These are phyloP conservation scores for Leishmania arabica DNA, from an alignment of 208 protist species.

Conservation along the genomic window DNA sequence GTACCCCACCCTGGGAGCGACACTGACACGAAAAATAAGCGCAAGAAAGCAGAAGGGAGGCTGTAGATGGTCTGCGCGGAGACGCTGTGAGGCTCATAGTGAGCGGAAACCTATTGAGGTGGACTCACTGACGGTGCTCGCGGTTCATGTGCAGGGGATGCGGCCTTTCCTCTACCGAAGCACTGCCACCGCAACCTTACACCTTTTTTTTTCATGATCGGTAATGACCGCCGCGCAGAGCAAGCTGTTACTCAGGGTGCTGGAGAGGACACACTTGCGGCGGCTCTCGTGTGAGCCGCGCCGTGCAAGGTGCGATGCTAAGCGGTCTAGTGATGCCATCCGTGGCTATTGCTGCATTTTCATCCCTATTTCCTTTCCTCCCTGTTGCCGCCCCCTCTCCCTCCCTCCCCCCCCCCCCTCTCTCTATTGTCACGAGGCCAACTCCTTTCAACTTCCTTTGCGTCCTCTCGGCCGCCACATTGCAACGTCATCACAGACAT, in stretches of 20 bases:
- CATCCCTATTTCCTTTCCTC: neutral
- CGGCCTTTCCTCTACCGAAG: no score
- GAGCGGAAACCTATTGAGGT: neutral
- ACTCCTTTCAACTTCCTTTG: neutral
- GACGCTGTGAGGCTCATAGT: neutral
- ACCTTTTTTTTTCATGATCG: neutral
- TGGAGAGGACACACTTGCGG: neutral
- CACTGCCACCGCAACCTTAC: no score
- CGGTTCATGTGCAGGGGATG: neutral
- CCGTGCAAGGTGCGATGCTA: neutral
- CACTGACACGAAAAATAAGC: neutral
- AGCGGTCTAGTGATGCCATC: neutral
- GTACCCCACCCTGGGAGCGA: neutral
- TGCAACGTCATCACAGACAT: neutral
- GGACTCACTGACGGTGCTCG: neutral
- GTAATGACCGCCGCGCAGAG: neutral
- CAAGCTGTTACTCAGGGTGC: neutral
- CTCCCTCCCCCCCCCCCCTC: neutral
- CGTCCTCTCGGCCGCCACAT: neutral
- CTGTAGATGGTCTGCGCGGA: neutral
- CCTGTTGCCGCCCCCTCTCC: neutral
- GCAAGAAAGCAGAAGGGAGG: neutral
- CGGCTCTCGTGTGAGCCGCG: neutral
- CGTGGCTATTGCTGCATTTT: neutral
- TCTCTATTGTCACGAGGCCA: neutral